phyloP scores from a whole-genome alignment of 108 stramenopile genomes.

The Pseudonitzschia pungens region DNA sequence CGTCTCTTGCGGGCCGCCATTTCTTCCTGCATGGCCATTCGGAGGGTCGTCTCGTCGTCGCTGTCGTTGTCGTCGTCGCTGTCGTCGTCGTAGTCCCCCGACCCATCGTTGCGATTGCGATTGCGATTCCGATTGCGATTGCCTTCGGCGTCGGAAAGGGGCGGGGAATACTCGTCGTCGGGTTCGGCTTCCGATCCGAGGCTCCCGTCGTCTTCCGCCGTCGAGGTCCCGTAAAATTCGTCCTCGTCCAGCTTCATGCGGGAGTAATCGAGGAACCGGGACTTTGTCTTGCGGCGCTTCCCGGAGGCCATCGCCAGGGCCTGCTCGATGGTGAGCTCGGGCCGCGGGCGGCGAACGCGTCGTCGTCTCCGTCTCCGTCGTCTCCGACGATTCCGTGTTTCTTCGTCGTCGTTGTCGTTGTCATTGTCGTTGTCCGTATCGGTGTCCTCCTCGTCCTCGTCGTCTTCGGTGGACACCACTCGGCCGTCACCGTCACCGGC shows the following conservation, averaged over 20 bases:
- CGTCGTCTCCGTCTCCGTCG: conserved; percentile 15
- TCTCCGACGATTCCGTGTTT: neutral
- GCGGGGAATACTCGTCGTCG: conserved; percentile 36
- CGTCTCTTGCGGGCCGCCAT: conserved; percentile 17
- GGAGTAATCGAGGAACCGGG: conserved; percentile 25
- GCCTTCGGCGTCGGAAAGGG: neutral
- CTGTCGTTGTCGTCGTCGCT: conserved; percentile 10
- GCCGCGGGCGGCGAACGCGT: neutral
- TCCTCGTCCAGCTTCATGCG: conserved; percentile 13
- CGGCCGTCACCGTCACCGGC: conserved; percentile 4
- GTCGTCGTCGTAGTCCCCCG: no score
- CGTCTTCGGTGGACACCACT: conserved; percentile 15
- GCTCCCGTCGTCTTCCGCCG: conserved; percentile 35
- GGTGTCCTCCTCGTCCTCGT: conserved; percentile 13
- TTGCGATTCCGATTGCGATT: no score
- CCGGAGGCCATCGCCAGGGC: conserved; percentile 29
- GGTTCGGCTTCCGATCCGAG: conserved; percentile 13
- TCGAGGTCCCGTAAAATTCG: conserved; percentile 63
- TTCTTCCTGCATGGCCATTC: conserved; percentile 50
- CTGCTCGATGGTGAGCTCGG: conserved; percentile 63
- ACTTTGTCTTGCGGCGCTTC: conserved; percentile 32
- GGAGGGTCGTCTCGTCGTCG: conserved; percentile 58
- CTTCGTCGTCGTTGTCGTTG: neutral
- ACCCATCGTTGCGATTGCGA: no score
- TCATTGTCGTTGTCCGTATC: conserved; percentile 4